Conservation (phyloP, 495 filamentous ascomycete genomes). For the Penicillium coffeae region DNA sequence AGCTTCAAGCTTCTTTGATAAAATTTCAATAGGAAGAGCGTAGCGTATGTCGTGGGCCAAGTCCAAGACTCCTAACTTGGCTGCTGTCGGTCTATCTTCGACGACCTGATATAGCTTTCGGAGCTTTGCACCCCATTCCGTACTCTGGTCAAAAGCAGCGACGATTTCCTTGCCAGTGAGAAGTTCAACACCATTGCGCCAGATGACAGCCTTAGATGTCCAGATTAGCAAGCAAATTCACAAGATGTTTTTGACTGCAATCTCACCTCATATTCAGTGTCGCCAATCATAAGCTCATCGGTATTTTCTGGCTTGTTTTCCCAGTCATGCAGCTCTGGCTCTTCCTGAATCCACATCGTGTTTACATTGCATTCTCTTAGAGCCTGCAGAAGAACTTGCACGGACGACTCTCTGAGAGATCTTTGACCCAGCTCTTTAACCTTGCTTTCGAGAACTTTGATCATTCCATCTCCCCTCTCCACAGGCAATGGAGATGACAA, state of each 20-base stretch:
- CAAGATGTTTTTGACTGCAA: neutral
- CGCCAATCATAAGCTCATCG: conserved; percentile 40
- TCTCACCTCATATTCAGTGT: conserved; percentile 37
- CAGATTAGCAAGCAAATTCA: neutral
- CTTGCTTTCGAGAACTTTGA: conserved; percentile 26
- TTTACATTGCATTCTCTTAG: conserved; percentile 36
- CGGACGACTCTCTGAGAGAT: conserved; percentile 26
- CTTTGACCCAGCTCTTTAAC: conserved; percentile 26
- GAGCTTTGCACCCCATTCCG: conserved; percentile 26
- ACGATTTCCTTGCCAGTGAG: conserved; percentile 27
- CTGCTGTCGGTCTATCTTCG: conserved; percentile 33
- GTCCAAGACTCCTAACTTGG: conserved; percentile 35
- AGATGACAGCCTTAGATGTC: conserved; percentile 32
- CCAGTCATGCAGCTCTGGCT: conserved; percentile 29
- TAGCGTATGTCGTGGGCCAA: conserved; percentile 35
- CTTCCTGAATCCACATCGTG: conserved; percentile 39
- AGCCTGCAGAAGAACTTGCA: conserved; percentile 24
- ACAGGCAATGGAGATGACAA: conserved; percentile 33
- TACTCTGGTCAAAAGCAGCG: conserved; percentile 28
- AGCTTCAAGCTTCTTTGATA: conserved; percentile 26
- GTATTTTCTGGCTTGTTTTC: conserved; percentile 30
- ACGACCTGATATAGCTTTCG: conserved; percentile 38
- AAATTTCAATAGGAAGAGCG: conserved; percentile 31
- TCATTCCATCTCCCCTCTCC: conserved; percentile 26
- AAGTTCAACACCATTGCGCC: conserved; percentile 38